Percentiles rank a stretch among this genome's conserved stretches.
Evolutionary conservation across 2,329 filamentous ascomycete genomes (phyloP).

Genomic region (Calonectria pseudoreteaudii): DNA sequence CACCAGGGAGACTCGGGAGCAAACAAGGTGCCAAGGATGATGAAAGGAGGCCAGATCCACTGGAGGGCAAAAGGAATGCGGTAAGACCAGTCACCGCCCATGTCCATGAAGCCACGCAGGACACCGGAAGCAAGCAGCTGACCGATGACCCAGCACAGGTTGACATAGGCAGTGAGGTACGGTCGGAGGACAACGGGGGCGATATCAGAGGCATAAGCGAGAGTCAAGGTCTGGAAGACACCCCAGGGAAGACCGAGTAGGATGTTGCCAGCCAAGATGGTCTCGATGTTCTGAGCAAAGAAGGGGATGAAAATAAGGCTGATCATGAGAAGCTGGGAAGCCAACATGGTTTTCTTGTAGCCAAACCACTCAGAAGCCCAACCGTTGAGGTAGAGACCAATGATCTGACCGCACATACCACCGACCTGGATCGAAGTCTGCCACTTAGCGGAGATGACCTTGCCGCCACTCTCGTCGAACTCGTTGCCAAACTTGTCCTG

Average conservation of each 20-base stretch:
- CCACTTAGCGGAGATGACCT: slow-evolving; percentile 39
- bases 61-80: slow-evolving; percentile 61
- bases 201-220: slow-evolving; percentile 75
- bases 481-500: slow-evolving; percentile 61
- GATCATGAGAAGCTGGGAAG: slow-evolving; percentile 60
- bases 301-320: slow-evolving; percentile 71
- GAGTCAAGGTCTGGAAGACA: slow-evolving; percentile 64
- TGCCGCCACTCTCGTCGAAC: slow-evolving; percentile 29
- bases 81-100: slow-evolving; percentile 57
- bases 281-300: slow-evolving; percentile 65
- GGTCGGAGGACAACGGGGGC: slow-evolving; percentile 68
- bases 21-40: slow-evolving; percentile 55
- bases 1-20: slow-evolving; percentile 64
- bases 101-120: slow-evolving; percentile 53
- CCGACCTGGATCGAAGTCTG: slow-evolving; percentile 52
- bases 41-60: slow-evolving; percentile 60
- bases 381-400: slow-evolving; percentile 72
- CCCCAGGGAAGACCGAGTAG: slow-evolving; percentile 68
- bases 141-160: slow-evolving; percentile 63
- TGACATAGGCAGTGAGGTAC: slow-evolving; percentile 61
- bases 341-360: slow-evolving; percentile 70
- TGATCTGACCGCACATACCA: slow-evolving; percentile 67
- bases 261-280: slow-evolving; percentile 67
- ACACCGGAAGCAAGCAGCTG: slow-evolving; percentile 58
- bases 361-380: slow-evolving; percentile 71